These are phyloP conservation scores for Saccharomyces eubayanus DNA, from an alignment of 805 yeast species.

Conservation along the genomic window DNA sequence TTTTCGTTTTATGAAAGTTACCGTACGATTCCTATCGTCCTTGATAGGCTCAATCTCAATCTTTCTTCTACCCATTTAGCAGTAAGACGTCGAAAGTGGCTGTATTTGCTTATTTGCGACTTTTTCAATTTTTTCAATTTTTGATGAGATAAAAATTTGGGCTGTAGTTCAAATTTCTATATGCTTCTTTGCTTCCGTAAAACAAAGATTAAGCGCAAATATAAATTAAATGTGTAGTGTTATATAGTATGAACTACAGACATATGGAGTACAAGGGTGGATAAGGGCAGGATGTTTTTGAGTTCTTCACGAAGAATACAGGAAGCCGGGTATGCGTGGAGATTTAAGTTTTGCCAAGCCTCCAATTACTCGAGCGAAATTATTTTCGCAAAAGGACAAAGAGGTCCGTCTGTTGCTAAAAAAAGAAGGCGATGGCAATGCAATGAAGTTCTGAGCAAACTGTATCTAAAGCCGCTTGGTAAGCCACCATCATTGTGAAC, in stretches of 20 bases:
- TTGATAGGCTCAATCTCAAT: constrained; percentile 85
- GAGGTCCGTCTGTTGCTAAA: neutral
- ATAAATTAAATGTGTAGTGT: neutral
- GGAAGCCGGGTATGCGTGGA: neutral
- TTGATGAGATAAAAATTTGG: neutral
- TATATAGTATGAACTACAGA: neutral
- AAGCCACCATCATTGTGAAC: neutral
- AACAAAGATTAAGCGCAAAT: neutral
- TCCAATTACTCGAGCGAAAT: neutral
- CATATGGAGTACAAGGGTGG: neutral
- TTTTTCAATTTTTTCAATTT: neutral
- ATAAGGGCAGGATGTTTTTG: neutral
- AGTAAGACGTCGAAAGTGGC: neutral
- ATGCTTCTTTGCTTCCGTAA: neutral
- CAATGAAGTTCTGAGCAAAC: neutral
- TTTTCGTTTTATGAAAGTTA: constrained; percentile 84
- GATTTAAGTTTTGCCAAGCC: neutral
- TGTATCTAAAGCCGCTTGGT: neutral
- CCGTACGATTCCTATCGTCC: constrained; percentile 67
- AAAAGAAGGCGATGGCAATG: neutral
- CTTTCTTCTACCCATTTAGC: constrained; percentile 88
- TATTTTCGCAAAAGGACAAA: neutral
- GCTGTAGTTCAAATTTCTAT: neutral
- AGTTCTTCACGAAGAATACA: neutral
- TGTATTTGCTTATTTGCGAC: neutral